Evolutionary conservation across 2,329 filamentous ascomycete species (phyloP).

Genomic region (Colletotrichum nymphaeae): DNA sequence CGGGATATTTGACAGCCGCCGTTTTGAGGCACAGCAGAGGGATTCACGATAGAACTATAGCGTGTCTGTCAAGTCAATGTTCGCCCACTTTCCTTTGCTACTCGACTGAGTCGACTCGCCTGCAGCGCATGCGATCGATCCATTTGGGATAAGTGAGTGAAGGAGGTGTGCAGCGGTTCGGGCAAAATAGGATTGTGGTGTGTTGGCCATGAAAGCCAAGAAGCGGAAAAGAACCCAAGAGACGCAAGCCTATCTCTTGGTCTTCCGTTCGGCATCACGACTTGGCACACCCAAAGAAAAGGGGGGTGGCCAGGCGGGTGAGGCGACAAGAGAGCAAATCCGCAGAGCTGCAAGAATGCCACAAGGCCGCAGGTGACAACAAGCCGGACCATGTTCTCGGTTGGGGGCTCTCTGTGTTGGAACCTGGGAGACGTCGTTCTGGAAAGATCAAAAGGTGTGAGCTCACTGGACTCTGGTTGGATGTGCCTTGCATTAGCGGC

Average conservation of each 20-base stretch:
- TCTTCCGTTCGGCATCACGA: not conserved
- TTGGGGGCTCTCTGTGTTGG: not conserved
- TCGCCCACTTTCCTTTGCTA: not conserved
- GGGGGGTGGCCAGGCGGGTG: conserved; percentile 10
- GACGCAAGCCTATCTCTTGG: conserved; percentile 28
- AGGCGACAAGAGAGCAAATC: conserved; percentile 20
- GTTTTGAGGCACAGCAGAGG: not conserved
- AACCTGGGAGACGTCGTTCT: not conserved
- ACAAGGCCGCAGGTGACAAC: not conserved
- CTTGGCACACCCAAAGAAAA: not conserved
- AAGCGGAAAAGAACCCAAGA: conserved; percentile 25
- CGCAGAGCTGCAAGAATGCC: not conserved
- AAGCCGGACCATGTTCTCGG: not conserved
- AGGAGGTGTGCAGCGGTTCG: not conserved
- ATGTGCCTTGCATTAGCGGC: conserved; percentile 36
- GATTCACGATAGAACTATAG: not conserved
- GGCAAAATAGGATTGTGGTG: conserved; percentile 24
- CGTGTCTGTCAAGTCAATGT: not conserved
- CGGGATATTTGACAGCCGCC: not conserved
- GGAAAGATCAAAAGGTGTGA: conserved; percentile 11
- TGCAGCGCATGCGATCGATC: not conserved
- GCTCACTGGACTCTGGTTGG: conserved; percentile 25
- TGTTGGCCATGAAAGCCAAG: conserved; percentile 27
- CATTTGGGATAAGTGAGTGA: not conserved
- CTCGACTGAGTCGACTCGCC: not conserved